phyloP scores from a whole-genome alignment of 805 yeast genomes.

The Jamesozyma spencerorum region DNA sequence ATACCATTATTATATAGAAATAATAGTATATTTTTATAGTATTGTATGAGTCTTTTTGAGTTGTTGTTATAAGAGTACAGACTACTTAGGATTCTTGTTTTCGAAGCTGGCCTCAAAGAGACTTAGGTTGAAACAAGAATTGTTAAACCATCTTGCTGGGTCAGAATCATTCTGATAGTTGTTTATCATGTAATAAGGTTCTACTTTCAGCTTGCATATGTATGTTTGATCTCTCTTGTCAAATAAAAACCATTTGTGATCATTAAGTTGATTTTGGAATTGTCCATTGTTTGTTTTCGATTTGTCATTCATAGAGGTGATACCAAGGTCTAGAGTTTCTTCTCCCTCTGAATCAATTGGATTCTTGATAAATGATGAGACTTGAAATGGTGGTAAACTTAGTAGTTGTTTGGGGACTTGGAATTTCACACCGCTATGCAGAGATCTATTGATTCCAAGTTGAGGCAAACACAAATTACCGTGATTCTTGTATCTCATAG shows the following conservation, averaged over 20 bases:
- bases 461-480: not conserved
- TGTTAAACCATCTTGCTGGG: conserved; percentile 16
- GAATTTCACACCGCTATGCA: not conserved
- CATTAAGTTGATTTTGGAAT: not conserved
- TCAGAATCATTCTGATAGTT: conserved; percentile 19
- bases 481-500: not conserved
- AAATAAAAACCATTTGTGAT: conserved; percentile 17
- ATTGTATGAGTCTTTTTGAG: no score
- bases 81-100: conserved; percentile 23
- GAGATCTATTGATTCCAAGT: no score
- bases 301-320: conserved; percentile 1
- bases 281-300: conserved; percentile 1
- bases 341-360: not conserved
- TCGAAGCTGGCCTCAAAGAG: conserved; percentile 25
- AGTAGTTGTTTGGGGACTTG: conserved; percentile 18
- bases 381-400: conserved; percentile 27
- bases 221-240: conserved; percentile 15
- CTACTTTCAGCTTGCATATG: conserved; percentile 13
- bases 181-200: conserved; percentile 21
- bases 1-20: no score
- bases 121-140: conserved; percentile 24
- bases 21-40: not conserved
- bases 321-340: conserved; percentile 5
- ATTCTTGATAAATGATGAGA: conserved; percentile 22
- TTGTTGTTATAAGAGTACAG: no score